Percentiles rank a stretch among this genome's conserved stretches.
Evolutionary conservation across 1,284 basidiomycete species (phyloP).

Genomic region (Phlebopus sp.): DNA sequence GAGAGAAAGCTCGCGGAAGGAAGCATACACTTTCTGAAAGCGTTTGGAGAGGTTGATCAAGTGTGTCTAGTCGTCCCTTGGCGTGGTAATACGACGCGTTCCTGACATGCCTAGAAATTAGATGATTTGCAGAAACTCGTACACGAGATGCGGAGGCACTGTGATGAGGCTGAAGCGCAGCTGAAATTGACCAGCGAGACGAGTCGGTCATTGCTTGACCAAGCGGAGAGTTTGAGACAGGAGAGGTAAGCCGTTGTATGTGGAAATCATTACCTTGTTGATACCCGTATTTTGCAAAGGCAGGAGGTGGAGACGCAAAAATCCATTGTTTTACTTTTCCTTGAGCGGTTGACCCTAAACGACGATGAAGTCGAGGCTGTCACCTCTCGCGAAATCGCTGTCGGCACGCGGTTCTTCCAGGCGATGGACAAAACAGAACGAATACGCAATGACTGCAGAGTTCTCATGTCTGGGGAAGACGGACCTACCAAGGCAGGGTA

Average conservation of each 20-base stretch:
- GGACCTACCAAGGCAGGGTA: constrained; percentile 81
- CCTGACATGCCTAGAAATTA: constrained; percentile 59
- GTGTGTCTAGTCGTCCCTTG: constrained; percentile 48
- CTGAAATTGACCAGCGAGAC: constrained; percentile 75
- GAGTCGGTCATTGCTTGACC: constrained; percentile 82
- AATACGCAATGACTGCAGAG: constrained; percentile 82
- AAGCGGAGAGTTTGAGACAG: constrained; percentile 77
- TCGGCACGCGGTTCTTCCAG: constrained; percentile 73
- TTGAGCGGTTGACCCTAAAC: constrained; percentile 81
- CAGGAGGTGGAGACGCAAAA: constrained; percentile 68
- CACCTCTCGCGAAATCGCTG: constrained; percentile 73
- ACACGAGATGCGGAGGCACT: constrained; percentile 74
- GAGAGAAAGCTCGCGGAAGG: constrained; percentile 77
- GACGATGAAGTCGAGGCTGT: constrained; percentile 73
- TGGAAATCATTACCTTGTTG: neutral
- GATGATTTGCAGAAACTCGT: constrained; percentile 74
- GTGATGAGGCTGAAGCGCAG: constrained; percentile 80
- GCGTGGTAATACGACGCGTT: constrained; percentile 6
- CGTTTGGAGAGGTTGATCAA: constrained; percentile 82
- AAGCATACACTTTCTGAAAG: constrained; percentile 74
- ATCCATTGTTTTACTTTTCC: constrained; percentile 77
- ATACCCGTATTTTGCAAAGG: constrained; percentile 35
- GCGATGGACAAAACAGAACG: constrained; percentile 85
- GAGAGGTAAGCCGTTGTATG: constrained; percentile 58
- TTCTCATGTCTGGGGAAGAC: constrained; percentile 87